Base-by-base conservation (phyloP, 1,284 basidiomycete genomes). In the Boletellus deceptivus region DNA sequence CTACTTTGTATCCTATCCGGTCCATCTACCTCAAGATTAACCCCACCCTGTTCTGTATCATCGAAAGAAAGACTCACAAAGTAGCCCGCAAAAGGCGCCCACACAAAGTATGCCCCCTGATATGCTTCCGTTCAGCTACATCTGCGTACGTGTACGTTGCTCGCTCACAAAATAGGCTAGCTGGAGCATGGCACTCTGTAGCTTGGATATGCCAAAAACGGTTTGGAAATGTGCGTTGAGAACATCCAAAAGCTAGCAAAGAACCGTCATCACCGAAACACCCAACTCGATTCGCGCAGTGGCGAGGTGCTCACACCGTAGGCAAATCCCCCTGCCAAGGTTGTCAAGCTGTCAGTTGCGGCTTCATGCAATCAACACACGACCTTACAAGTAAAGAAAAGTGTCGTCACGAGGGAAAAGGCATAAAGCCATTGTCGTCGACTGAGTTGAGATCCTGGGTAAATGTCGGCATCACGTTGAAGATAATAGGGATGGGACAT, bases 131-230 rank as follows among this genome's bases (percentile, higher is more conserved):
- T 58, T 39, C 38, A 38, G 44, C 4, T 7, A 49, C 25, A 22
- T 27, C 22, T 8, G 13, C 52, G 49, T 55, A 13, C 3, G 36
- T 16, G 40, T 31, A 14, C 31, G 45, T 18, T 17, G 17, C 18
- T 46, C 48, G 56, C 71, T 59, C 53, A 73, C 86, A 58, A 93
- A 94, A 70, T 93, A 94, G 4, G 89, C 89, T 8, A 91, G 79
- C 64, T 95, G 92, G 29, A 95, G 77, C 53, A 91, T 80, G 2
- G 92, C 91, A 41, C 88, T 91, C 66, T 92, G 82, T 17, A 88
- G 78, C 60, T 86, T 89, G 40, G 79, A 78, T 65, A 91, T 87
- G 2, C 75, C 74, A 57, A 91, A 86, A 9, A 89, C 80, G 11
- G 63, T 68, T 71, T 89, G 89, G 69, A 91, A 91, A 64, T 91